Evolutionary conservation across 2,329 filamentous ascomycete species (phyloP).

Genomic region (Beauveria asiatica): DNA sequence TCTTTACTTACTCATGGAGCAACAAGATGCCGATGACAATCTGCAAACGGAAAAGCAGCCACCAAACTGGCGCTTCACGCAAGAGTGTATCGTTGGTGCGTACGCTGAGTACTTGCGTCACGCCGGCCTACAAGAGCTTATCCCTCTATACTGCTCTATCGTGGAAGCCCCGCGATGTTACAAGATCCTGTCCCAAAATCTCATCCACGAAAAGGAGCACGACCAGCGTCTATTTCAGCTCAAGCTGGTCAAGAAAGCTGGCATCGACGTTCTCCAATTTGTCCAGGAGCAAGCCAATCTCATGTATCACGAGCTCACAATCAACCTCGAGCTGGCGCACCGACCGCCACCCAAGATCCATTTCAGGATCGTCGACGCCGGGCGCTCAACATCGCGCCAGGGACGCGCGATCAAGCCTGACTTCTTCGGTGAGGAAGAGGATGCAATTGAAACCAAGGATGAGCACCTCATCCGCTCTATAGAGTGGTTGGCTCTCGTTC

Average conservation of each 20-base stretch:
- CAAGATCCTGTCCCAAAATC: conserved; percentile 63
- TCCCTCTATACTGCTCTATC: conserved; percentile 82
- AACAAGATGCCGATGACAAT: conserved; percentile 29
- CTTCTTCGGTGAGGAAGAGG: conserved; percentile 58
- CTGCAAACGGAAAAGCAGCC: conserved; percentile 2
- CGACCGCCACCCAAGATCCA: conserved; percentile 32
- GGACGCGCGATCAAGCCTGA: conserved; percentile 60
- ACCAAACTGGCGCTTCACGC: conserved; percentile 32
- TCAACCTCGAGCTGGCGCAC: conserved; percentile 12
- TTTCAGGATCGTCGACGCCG: conserved; percentile 44
- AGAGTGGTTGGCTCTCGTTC: conserved; percentile 75
- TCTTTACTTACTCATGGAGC: conserved; percentile 59
- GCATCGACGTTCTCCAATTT: conserved; percentile 64
- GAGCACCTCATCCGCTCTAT: conserved; percentile 66
- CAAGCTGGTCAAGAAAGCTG: conserved; percentile 64
- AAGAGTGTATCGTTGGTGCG: conserved; percentile 69
- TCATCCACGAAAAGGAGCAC: conserved; percentile 62
- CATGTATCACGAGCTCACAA: conserved; percentile 40
- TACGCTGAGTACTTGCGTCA: conserved; percentile 76
- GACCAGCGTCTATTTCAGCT: conserved; percentile 61
- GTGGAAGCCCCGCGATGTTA: conserved; percentile 57
- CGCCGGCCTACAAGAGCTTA: conserved; percentile 63
- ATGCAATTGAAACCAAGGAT: conserved; percentile 50
- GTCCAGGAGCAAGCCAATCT: conserved; percentile 58
- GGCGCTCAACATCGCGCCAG: conserved; percentile 24